Percentiles rank a stretch among this genome's conserved stretches.
phyloP scores from a whole-genome alignment of 2,329 filamentous ascomycete species.

The Alternaria angustiovoidea region DNA sequence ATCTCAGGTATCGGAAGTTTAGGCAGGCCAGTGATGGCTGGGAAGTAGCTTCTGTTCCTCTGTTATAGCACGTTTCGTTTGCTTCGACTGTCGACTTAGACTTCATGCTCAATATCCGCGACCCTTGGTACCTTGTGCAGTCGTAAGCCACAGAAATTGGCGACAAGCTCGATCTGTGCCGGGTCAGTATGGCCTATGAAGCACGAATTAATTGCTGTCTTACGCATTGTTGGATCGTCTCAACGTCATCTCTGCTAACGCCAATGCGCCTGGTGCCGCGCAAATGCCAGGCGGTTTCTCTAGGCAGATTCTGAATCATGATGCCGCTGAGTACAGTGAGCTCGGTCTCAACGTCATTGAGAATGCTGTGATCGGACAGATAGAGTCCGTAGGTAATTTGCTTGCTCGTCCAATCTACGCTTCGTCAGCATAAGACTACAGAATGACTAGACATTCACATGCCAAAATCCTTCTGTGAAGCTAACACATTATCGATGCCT shows the following conservation, averaged over 20 bases:
- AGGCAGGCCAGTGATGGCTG: neutral
- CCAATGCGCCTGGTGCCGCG: constrained; percentile 60
- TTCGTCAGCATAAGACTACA: neutral
- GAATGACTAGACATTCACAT: constrained; percentile 6
- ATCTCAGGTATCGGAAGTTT: no score
- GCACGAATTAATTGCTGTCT: constrained; percentile 1
- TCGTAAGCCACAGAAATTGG: constrained; percentile 36
- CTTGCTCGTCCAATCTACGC: constrained; percentile 59
- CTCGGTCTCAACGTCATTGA: constrained; percentile 64
- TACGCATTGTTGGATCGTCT: constrained; percentile 54
- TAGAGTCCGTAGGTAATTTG: constrained; percentile 68
- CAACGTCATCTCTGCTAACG: constrained; percentile 56
- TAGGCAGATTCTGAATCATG: constrained; percentile 65
- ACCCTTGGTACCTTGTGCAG: constrained; percentile 42
- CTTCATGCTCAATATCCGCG: constrained; percentile 46
- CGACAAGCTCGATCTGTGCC: constrained; percentile 41
- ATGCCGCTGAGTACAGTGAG: constrained; percentile 63
- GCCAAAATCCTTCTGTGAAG: constrained; percentile 58
- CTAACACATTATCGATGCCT: constrained; percentile 50
- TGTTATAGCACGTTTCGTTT: neutral
- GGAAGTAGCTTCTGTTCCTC: neutral
- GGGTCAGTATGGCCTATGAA: constrained; percentile 11
- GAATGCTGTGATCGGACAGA: constrained; percentile 63
- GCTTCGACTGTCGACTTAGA: constrained; percentile 17
- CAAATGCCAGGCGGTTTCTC: constrained; percentile 65